Conservation (phyloP, 805 yeast species). For the Cyberlindnera euphorbiiphila region DNA sequence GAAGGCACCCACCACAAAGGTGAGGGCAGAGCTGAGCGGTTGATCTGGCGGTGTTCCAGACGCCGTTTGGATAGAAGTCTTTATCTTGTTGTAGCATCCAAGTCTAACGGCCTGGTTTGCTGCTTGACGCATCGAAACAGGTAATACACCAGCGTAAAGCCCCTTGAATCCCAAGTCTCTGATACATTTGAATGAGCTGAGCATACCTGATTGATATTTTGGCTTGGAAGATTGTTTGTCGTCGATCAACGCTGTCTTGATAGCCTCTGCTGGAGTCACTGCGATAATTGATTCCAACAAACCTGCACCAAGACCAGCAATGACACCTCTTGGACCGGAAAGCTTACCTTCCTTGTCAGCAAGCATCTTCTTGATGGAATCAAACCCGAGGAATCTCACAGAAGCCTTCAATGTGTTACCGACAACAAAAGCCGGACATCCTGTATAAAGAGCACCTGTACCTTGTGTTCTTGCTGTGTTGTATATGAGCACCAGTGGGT, state of each 20-base stretch:
- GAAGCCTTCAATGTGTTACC: conserved; percentile 97
- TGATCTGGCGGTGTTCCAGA: conserved; percentile 61
- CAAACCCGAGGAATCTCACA: conserved; percentile 92
- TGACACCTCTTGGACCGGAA: conserved; percentile 84
- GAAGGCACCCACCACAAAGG: conserved; percentile 85
- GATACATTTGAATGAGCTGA: conserved; percentile 55
- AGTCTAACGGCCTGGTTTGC: conserved; percentile 92
- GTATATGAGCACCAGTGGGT: conserved; percentile 78
- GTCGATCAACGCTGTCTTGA: conserved; percentile 92
- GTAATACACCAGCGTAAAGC: conserved; percentile 82
- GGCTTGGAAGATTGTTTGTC: conserved; percentile 79
- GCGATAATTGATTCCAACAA: conserved; percentile 87
- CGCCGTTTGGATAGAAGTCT: conserved; percentile 69
- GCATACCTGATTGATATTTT: conserved; percentile 61
- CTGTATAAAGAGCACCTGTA: conserved; percentile 74
- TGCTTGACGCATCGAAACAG: conserved; percentile 94
- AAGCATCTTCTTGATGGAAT: conserved; percentile 71
- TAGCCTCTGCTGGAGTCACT: conserved; percentile 95
- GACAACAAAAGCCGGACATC: conserved; percentile 94
- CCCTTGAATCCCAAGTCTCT: conserved; percentile 80
- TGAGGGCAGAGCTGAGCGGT: conserved; percentile 73
- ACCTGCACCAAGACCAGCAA: conserved; percentile 99
- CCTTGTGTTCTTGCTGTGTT: conserved; percentile 79
- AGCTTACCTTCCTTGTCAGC: conserved; percentile 83
- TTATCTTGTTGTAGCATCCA: conserved; percentile 89